phyloP scores from a whole-genome alignment of 768 basidiomycete genomes.

The Xerocomellus intermedius region DNA sequence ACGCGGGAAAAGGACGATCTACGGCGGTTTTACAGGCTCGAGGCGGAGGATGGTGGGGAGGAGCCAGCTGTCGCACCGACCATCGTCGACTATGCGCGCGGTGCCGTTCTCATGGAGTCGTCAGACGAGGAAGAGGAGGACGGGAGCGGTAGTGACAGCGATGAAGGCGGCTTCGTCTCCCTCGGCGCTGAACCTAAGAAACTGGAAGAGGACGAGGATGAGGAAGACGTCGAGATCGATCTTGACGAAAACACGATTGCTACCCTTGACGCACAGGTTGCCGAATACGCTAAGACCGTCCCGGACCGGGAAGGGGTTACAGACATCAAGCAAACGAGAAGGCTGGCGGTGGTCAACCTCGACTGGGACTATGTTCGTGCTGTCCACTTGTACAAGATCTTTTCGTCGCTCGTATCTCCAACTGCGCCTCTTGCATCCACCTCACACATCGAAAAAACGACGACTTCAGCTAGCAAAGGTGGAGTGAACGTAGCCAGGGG shows the following conservation, averaged over 20 bases:
- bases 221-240: conserved; percentile 60
- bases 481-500: conserved; percentile 48
- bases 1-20: conserved; percentile 74
- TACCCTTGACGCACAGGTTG: conserved; percentile 72
- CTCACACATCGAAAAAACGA: conserved; percentile 16
- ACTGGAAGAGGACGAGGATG: conserved; percentile 36
- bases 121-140: conserved; percentile 70
- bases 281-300: conserved; percentile 49
- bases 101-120: conserved; percentile 82
- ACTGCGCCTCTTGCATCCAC: conserved; percentile 42
- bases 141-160: conserved; percentile 48
- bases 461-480: conserved; percentile 7
- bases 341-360: conserved; percentile 90
- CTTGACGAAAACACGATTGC: conserved; percentile 75
- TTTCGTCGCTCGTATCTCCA: conserved; percentile 78
- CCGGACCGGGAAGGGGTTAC: conserved; percentile 45
- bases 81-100: conserved; percentile 83
- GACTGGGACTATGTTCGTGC: conserved; percentile 98
- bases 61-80: conserved; percentile 19
- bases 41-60: conserved; percentile 34
- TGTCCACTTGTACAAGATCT: conserved; percentile 86
- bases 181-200: conserved; percentile 43
- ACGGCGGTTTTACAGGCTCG: conserved; percentile 77
- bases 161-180: conserved; percentile 47
- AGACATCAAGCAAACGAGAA: conserved; percentile 50